These are phyloP conservation scores for Planoprotostelium fungivorum DNA, from an alignment of 78 protist genomes.

Conservation along the genomic window DNA sequence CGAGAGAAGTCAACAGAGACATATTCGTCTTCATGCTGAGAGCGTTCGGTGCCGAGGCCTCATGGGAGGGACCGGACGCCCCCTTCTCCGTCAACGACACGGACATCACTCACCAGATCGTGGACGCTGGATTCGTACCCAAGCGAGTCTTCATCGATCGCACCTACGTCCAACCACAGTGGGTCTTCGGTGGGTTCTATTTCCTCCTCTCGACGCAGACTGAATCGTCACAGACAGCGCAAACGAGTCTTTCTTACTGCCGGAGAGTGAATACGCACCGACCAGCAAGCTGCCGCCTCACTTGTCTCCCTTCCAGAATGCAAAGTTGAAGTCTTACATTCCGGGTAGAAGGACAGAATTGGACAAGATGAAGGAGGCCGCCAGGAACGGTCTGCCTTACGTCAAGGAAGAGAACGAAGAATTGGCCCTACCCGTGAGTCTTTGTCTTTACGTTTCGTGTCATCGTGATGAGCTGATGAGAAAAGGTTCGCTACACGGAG, in stretches of 20 bases:
- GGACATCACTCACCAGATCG: conserved; percentile 65
- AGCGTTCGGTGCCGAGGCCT: conserved; percentile 73
- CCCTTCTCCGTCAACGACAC: conserved; percentile 16
- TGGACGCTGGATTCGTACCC: conserved; percentile 29
- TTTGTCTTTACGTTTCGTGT: too few relatives aligned
- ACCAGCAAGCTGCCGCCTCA: background rate
- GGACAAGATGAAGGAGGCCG: background rate
- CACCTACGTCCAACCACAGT: conserved; percentile 94
- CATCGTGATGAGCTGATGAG: too few relatives aligned
- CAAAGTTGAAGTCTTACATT: background rate
- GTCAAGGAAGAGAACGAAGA: background rate
- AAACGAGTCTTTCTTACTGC: background rate
- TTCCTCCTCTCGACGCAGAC: background rate
- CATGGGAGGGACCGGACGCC: conserved; percentile 34
- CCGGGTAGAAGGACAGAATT: background rate
- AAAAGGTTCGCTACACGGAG: background rate
- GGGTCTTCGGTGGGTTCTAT: conserved; percentile 81
- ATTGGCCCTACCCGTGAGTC: background rate
- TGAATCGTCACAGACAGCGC: background rate
- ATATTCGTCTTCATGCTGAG: conserved; percentile 62
- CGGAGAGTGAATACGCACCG: background rate
- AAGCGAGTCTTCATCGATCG: conserved; percentile 6
- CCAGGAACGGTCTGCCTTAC: background rate
- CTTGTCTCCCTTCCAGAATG: background rate
- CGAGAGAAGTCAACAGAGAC: conserved; percentile 69